A percentile compares a stretch with the other conserved stretches of the same genome.
Evolutionary conservation across 1,284 basidiomycete species (phyloP).

Genomic region (Apiotrichum gamsii): DNA sequence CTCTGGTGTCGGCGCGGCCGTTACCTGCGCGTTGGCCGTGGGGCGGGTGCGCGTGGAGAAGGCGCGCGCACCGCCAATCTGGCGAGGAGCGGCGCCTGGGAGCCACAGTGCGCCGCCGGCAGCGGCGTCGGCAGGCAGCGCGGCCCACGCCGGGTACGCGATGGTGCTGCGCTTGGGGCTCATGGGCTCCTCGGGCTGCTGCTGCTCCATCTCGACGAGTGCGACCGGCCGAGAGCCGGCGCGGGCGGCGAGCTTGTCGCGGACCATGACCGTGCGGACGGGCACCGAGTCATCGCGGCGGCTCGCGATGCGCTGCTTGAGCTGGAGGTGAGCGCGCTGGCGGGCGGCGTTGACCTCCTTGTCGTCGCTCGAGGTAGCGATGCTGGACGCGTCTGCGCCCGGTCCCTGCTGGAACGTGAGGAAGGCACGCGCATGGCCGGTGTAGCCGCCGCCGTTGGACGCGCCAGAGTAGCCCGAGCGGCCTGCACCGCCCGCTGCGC

Average conservation of each 20-base stretch:
- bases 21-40: constrained; percentile 6
- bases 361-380: constrained; percentile 23
- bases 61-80: constrained; percentile 18
- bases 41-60: constrained; percentile 21
- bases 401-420: constrained; percentile 32
- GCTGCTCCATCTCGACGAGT: constrained; percentile 22
- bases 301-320: constrained; percentile 13
- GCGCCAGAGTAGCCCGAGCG: constrained; percentile 34
- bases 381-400: constrained; percentile 24
- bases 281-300: constrained; percentile 5
- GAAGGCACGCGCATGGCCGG: constrained; percentile 43
- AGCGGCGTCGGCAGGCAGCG: constrained; percentile 10
- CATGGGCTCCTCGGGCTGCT: background rate
- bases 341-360: constrained; percentile 9
- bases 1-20: constrained; percentile 6
- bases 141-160: constrained; percentile 16
- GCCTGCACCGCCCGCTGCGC: constrained; percentile 29
- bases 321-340: constrained; percentile 10
- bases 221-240: constrained; percentile 22
- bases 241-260: constrained; percentile 14
- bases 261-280: constrained; percentile 11
- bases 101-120: constrained; percentile 14
- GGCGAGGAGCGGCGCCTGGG: constrained; percentile 11
- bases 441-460: constrained; percentile 35
- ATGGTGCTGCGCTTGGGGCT: constrained; percentile 6